Conservation (phyloP, 331 rosid species). For the Pyrus hybrid region DNA sequence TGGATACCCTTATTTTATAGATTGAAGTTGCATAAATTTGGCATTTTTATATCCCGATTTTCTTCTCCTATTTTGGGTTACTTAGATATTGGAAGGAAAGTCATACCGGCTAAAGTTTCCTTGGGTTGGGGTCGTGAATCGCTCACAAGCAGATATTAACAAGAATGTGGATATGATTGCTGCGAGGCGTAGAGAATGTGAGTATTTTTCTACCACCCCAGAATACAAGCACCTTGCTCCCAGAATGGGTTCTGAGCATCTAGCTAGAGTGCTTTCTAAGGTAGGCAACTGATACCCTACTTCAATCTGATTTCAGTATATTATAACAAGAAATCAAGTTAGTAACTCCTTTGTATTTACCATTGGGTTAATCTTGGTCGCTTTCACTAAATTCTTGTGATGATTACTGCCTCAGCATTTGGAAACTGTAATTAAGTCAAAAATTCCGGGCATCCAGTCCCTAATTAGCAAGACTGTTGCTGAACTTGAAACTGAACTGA, state of each 20-base stretch:
- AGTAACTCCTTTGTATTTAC: not conserved
- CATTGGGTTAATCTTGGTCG: not conserved
- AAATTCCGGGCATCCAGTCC: constrained; percentile 87
- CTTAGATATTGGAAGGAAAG: constrained; percentile 76
- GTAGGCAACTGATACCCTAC: constrained; percentile 25
- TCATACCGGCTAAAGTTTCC: constrained; percentile 75
- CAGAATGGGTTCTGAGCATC: constrained; percentile 96
- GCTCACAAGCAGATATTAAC: constrained; percentile 87
- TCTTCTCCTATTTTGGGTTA: constrained; percentile 9
- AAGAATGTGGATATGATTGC: constrained; percentile 98
- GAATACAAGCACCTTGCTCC: constrained; percentile 84
- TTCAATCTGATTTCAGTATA: not conserved
- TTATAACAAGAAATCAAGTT: not conserved
- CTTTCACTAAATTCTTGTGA: not conserved
- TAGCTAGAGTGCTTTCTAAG: constrained; percentile 87
- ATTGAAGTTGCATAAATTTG: not conserved
- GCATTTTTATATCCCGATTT: not conserved
- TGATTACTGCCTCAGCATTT: constrained; percentile 56
- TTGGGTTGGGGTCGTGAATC: constrained; percentile 91
- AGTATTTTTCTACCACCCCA: constrained; percentile 64
- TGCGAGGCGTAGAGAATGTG: constrained; percentile 85
- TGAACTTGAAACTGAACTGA: constrained; percentile 81
- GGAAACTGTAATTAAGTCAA: constrained; percentile 88
- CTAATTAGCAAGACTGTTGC: constrained; percentile 76
- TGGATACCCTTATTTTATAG: not conserved